Percentiles rank a stretch among this genome's conserved stretches.
These are phyloP conservation scores for Ammopiptanthus mongolicus DNA, from an alignment of 306 rosid genomes.

Conservation along the genomic window DNA sequence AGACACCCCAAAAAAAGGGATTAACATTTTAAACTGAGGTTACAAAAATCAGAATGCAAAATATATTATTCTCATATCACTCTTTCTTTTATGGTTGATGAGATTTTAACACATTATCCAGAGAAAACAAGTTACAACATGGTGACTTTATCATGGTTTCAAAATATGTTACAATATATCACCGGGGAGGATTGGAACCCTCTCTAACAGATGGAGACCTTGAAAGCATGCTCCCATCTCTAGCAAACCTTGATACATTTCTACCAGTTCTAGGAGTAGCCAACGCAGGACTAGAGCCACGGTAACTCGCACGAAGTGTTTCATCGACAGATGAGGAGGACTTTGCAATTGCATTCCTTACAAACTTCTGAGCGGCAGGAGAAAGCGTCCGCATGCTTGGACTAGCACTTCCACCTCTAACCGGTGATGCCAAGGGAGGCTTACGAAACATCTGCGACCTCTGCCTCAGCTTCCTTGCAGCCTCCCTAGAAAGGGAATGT, in stretches of 20 bases:
- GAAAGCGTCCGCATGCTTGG: slow-evolving; percentile 79
- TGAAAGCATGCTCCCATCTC: slow-evolving; percentile 59
- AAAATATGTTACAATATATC: slow-evolving; percentile 32
- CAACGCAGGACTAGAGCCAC: slow-evolving; percentile 75
- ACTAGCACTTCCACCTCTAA: slow-evolving; percentile 86
- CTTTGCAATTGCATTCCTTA: slow-evolving; percentile 84
- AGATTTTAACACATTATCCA: slow-evolving; percentile 5
- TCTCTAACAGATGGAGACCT: slow-evolving; percentile 89
- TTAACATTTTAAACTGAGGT: background rate
- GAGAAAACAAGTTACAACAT: background rate
- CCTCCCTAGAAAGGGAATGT: slow-evolving; percentile 86
- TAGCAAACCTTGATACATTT: slow-evolving; percentile 73
- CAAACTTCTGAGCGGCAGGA: slow-evolving; percentile 95
- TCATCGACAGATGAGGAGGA: slow-evolving; percentile 77
- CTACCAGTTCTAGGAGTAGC: slow-evolving; percentile 78
- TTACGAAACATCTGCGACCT: slow-evolving; percentile 80
- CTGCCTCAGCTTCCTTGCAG: slow-evolving; percentile 78
- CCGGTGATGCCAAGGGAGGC: slow-evolving; percentile 87
- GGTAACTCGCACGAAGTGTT: slow-evolving; percentile 91
- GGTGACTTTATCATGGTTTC: slow-evolving; percentile 4
- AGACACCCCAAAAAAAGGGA: background rate
- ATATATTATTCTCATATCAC: background rate
- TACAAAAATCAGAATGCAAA: background rate
- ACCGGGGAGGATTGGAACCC: slow-evolving; percentile 79
- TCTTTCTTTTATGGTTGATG: background rate